Evolutionary conservation across 768 basidiomycete species (phyloP).

Genomic region (Tulasnella sp.): DNA sequence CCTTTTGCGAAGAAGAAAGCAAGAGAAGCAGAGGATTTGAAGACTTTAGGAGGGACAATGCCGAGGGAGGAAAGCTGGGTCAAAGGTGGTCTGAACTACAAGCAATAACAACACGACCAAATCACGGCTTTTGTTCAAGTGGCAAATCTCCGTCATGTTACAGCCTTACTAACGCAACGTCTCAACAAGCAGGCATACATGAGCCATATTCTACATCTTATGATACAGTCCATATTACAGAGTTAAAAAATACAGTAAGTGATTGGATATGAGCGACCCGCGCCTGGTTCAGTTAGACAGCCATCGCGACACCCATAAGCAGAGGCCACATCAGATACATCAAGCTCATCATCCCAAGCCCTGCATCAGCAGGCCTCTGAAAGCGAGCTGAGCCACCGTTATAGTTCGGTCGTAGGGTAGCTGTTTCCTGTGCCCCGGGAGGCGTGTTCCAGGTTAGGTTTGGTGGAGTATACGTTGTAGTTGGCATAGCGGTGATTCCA

Average conservation of each 20-base stretch:
- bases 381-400: not conserved
- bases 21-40: not conserved
- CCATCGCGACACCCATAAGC: constrained; percentile 5
- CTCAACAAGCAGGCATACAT: not conserved
- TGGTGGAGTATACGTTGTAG: not conserved
- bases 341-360: not conserved
- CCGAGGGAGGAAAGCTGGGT: not conserved
- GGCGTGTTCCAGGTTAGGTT: not conserved
- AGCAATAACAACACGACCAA: not conserved
- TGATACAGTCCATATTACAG: not conserved
- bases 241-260: not conserved
- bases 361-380: not conserved
- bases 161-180: not conserved
- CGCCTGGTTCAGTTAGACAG: not conserved
- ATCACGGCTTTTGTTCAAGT: not conserved
- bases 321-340: constrained; percentile 4
- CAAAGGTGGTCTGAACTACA: not conserved
- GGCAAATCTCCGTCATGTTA: not conserved
- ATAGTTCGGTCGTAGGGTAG: not conserved
- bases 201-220: not conserved
- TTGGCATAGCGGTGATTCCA: not conserved
- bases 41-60: not conserved
- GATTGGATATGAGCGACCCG: not conserved
- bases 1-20: not conserved
- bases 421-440: not conserved